A percentile compares a stretch with the other conserved stretches of the same genome.
Conservation (phyloP, 192 early-diverging fungal species). For the Glomus cerebriforme region DNA sequence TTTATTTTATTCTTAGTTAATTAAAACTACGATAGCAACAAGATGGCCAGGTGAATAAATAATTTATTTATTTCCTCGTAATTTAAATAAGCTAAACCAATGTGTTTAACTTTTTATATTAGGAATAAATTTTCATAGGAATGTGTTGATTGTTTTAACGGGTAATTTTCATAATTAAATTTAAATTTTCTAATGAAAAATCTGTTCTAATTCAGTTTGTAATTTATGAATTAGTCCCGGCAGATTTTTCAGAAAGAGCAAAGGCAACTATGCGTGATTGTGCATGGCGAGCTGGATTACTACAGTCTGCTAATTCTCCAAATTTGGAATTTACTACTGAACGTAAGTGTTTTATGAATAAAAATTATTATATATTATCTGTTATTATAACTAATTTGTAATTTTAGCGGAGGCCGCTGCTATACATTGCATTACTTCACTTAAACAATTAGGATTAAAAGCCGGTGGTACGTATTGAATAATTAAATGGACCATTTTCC, state of each 20-base stretch:
- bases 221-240: not conserved
- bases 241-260: conserved; percentile 30
- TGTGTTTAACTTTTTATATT: not conserved
- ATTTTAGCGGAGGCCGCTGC: conserved; percentile 15
- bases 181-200: not conserved
- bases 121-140: not conserved
- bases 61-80: not conserved
- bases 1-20: conserved; percentile 11
- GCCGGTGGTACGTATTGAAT: not conserved
- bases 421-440: not conserved
- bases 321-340: conserved; percentile 31
- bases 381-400: not conserved
- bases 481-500: not conserved
- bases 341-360: not conserved
- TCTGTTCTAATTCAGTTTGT: not conserved
- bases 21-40: conserved; percentile 5
- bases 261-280: conserved; percentile 54
- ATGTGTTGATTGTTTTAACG: not conserved
- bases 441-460: not conserved
- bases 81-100: not conserved
- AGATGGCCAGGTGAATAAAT: conserved; percentile 25
- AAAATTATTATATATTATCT: not conserved
- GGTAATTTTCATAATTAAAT: not conserved
- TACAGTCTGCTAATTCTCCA: not conserved
- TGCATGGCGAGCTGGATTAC: conserved; percentile 35